Percentiles rank a stretch among this genome's conserved stretches.
These are phyloP conservation scores for Zopfochytrium polystomum DNA, from an alignment of 371 early-diverging fungal genomes.

Conservation along the genomic window DNA sequence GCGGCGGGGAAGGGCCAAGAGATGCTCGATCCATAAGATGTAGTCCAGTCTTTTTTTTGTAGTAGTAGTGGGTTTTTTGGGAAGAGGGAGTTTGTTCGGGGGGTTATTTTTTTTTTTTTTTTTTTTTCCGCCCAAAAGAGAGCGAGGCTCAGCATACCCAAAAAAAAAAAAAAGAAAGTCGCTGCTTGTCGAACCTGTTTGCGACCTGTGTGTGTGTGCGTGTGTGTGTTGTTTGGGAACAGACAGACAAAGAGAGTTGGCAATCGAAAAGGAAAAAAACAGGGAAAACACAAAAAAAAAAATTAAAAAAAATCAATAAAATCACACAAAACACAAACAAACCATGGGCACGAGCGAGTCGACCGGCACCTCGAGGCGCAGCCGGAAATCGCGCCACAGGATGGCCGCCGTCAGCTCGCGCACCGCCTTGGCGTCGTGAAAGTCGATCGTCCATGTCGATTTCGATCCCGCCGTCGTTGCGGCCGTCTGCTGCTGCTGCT, in stretches of 20 bases:
- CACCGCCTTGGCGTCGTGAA: slow-evolving; percentile 32
- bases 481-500: neutral
- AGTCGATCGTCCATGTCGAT: slow-evolving; percentile 29
- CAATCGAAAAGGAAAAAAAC: too few relatives aligned
- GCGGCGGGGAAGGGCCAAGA: slow-evolving; percentile 38
- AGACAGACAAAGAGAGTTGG: too few relatives aligned
- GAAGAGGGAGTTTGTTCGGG: too few relatives aligned
- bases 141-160: neutral
- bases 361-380: slow-evolving; percentile 59
- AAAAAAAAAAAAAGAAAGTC: neutral
- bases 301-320: neutral
- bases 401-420: slow-evolving; percentile 55
- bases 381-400: slow-evolving; percentile 55
- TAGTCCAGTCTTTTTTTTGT: slow-evolving; percentile 54
- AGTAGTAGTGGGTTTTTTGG: too few relatives aligned
- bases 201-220: slow-evolving; percentile 9
- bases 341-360: slow-evolving; percentile 62
- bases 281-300: too few relatives aligned
- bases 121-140: too few relatives aligned
- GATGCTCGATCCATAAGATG: slow-evolving; percentile 61
- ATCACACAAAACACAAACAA: slow-evolving; percentile 23
- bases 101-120: too few relatives aligned
- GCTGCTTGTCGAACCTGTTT: neutral
- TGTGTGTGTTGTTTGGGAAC: too few relatives aligned
- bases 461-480: neutral